Conservation (phyloP, 1,284 basidiomycete species). For the Pseudozyma thailandica region DNA sequence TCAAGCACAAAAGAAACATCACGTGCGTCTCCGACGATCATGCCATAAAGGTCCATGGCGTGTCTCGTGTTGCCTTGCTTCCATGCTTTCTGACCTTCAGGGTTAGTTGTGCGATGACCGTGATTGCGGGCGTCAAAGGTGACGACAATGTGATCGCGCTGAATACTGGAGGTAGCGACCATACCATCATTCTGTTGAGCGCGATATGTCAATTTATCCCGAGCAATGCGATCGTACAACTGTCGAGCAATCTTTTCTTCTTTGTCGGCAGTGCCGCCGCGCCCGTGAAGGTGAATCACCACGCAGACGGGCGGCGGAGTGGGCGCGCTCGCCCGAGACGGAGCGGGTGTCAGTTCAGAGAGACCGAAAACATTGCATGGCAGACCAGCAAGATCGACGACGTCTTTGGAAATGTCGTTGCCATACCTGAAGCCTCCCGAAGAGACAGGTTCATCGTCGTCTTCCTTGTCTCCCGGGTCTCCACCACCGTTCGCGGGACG, state of each 20-base stretch:
- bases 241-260: conserved; percentile 61
- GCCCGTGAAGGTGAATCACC: conserved; percentile 63
- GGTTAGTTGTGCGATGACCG: conserved; percentile 64
- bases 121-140: conserved; percentile 69
- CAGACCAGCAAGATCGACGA: conserved; percentile 58
- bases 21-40: conserved; percentile 74
- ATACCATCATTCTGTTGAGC: conserved; percentile 20
- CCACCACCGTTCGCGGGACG: conserved; percentile 6
- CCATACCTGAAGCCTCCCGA: conserved; percentile 32
- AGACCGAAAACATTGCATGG: conserved; percentile 64
- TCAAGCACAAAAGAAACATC: conserved; percentile 85
- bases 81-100: conserved; percentile 65
- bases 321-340: conserved; percentile 43
- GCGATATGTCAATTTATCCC: conserved; percentile 22
- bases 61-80: conserved; percentile 63
- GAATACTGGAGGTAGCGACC: conserved; percentile 17
- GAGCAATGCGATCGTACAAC: conserved; percentile 51
- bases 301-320: conserved; percentile 59
- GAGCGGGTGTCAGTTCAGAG: conserved; percentile 51
- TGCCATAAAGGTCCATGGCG: conserved; percentile 67
- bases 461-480: conserved; percentile 1
- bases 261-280: conserved; percentile 56
- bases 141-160: conserved; percentile 65
- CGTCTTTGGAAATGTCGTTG: conserved; percentile 29
- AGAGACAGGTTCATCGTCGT: background rate